phyloP scores from a whole-genome alignment of 2,329 filamentous ascomycete genomes.

The Clarireedia sp. region DNA sequence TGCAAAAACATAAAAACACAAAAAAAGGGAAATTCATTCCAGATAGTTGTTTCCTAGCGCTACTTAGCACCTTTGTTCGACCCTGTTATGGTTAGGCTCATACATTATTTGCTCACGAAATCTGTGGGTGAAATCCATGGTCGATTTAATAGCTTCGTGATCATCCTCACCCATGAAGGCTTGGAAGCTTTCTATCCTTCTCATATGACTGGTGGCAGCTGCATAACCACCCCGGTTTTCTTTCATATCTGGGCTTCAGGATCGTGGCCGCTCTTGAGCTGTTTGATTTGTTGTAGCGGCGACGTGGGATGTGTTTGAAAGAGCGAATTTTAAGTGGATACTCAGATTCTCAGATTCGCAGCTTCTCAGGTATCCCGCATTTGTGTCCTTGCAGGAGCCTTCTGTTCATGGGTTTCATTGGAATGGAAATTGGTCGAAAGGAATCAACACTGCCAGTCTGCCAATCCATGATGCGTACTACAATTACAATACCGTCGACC shows the following conservation, averaged over 20 bases:
- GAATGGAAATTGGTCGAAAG: neutral
- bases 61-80: too few species aligned
- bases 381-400: conserved; percentile 1
- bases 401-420: neutral
- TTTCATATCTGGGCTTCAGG: neutral
- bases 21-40: neutral
- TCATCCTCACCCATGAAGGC: neutral
- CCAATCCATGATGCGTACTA: too few species aligned
- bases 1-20: neutral
- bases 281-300: conserved; percentile 12
- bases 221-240: neutral
- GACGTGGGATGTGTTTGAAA: conserved; percentile 21
- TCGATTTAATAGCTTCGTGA: neutral
- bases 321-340: neutral
- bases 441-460: neutral
- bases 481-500: too few species aligned
- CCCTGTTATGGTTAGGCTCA: too few species aligned
- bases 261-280: neutral
- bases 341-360: neutral
- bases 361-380: neutral
- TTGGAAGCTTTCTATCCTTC: neutral
- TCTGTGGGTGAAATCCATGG: too few species aligned
- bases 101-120: too few species aligned
- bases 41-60: too few species aligned
- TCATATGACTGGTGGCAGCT: conserved; percentile 4